Evolutionary conservation across 305 asterid species (phyloP).

Genomic region (Withania somnifera): DNA sequence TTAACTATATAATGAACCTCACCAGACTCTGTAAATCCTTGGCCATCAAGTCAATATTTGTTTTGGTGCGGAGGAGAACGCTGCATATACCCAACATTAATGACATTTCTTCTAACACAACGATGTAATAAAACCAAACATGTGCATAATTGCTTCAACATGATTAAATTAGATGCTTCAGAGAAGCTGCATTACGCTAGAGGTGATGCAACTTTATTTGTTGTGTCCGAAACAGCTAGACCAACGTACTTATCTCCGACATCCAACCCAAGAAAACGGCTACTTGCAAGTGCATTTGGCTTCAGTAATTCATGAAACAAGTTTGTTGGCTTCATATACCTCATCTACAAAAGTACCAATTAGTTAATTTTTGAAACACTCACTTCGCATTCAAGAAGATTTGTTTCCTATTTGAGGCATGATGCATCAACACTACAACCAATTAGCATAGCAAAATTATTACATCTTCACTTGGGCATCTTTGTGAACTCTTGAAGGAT

Average conservation of each 20-base stretch:
- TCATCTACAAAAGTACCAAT: slow-evolving; percentile 40
- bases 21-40: slow-evolving; percentile 55
- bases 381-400: background rate
- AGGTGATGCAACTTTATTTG: slow-evolving; percentile 64
- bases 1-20: slow-evolving; percentile 10
- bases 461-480: background rate
- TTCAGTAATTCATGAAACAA: slow-evolving; percentile 48
- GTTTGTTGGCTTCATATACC: slow-evolving; percentile 48
- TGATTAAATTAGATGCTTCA: background rate
- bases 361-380: background rate
- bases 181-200: slow-evolving; percentile 33
- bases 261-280: slow-evolving; percentile 79
- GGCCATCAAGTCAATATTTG: slow-evolving; percentile 54
- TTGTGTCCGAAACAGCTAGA: slow-evolving; percentile 61
- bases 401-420: background rate
- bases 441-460: background rate
- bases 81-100: slow-evolving; percentile 33
- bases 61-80: slow-evolving; percentile 54
- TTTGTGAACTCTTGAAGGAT: background rate
- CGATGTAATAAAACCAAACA: background rate
- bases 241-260: slow-evolving; percentile 88
- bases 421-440: background rate
- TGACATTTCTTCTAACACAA: background rate
- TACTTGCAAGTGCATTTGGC: slow-evolving; percentile 22
- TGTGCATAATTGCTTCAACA: background rate